Evolutionary conservation across 352 stramenopile genomes (phyloP), one percentile per base, ranked within the genome.

Genomic region (Phytophthora rubi): DNA sequence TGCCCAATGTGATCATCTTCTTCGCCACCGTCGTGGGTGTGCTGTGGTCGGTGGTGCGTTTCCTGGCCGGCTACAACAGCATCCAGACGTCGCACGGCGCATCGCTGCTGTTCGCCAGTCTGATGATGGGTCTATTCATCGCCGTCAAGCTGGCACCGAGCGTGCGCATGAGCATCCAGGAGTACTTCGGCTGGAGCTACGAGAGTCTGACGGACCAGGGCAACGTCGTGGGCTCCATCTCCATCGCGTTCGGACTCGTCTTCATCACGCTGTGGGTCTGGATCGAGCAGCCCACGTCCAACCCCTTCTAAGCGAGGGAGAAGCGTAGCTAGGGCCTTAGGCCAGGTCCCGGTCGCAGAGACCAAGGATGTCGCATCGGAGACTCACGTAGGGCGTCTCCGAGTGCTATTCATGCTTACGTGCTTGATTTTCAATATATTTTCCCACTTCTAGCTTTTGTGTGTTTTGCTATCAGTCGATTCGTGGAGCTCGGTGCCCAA

Each of bases 131-230:
- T 45, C 70, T 93, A 2, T 93, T 93, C 65, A 88, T 95, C 62
- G 84, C 80, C 8, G 82, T 89, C 44, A 95, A 95, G 77, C 72
- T 95, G 12, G 85, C 83, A 16, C 88, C 88, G 1, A 92, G 81
- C 49, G 86, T 95, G 21, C 85, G 86, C 39, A 95, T 95, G 88
- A 93, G 84, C 67, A 92, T 95, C 73, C 86, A 93, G 66, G 88
- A 95, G 74, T 95, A 95, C 76, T 95, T 93, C 82, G 88, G 88
- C 71, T 95, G 88, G 88, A 93, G 84, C 74, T 93, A 95, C 76
- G 75, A 90, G 73, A 95, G 88, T 66, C 62, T 93, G 53, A 93
- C 78, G 80, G 85, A 93, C 76, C 84, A 95, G 70, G 86, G 84
- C 60, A 95, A 95, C 81, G 90, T 95, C 23, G 77, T 93, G 69